Percentiles rank a stretch among this genome's conserved stretches.
phyloP scores from a whole-genome alignment of 768 basidiomycete genomes.

The Paxillus rubicundulus region DNA sequence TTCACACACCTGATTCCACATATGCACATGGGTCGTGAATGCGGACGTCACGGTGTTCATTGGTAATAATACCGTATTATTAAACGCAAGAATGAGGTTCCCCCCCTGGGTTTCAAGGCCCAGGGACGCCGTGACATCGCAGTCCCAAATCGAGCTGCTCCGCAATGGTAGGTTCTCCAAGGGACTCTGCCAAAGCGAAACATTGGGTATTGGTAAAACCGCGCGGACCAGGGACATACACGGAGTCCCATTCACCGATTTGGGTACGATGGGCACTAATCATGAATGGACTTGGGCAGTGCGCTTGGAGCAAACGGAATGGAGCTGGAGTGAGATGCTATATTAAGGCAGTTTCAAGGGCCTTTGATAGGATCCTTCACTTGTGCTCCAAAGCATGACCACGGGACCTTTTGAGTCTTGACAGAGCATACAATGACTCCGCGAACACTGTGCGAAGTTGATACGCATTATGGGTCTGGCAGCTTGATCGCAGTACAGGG shows the following conservation, averaged over 20 bases:
- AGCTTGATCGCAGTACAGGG: not conserved
- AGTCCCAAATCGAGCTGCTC: too few relatives aligned
- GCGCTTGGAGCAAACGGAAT: not conserved
- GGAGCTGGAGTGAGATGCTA: not conserved
- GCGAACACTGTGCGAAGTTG: not conserved
- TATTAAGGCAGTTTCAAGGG: not conserved
- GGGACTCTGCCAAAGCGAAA: too few relatives aligned
- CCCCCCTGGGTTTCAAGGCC: not conserved
- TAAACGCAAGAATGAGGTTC: not conserved
- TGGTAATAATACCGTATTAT: not conserved
- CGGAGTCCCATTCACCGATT: not conserved
- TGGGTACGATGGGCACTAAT: not conserved
- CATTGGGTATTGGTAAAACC: too few relatives aligned
- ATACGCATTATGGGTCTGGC: not conserved
- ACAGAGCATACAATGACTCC: not conserved
- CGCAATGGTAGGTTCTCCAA: too few relatives aligned
- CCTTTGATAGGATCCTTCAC: not conserved
- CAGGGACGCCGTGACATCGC: not conserved
- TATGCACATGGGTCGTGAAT: too few relatives aligned
- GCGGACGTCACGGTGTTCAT: not conserved
- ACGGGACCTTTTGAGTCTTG: not conserved
- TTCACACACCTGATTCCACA: too few relatives aligned
- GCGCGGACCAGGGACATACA: not conserved
- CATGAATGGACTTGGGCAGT: not conserved
- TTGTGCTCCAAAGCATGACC: not conserved